Evolutionary conservation across 176 grass and related monocot genomes (phyloP).

Genomic region (Areca catechu): DNA sequence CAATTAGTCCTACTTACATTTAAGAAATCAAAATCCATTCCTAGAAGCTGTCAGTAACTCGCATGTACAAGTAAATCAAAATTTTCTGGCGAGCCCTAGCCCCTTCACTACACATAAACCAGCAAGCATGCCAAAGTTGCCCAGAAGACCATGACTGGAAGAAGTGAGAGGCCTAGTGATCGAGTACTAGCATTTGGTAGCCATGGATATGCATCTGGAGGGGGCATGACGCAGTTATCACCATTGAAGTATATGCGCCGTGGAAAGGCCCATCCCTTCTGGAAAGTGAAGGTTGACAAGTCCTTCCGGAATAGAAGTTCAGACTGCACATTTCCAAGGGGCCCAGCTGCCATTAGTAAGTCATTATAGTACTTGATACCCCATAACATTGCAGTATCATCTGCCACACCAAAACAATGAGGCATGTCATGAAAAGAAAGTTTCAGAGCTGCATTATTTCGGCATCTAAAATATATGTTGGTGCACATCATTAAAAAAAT

Average conservation of each 20-base stretch:
- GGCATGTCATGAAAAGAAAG: too few relatives aligned
- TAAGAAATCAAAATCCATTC: too few relatives aligned
- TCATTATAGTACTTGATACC: slow-evolving; percentile 21
- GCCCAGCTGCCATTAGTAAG: slow-evolving; percentile 8
- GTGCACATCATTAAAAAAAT: too few relatives aligned
- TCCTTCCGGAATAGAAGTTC: slow-evolving; percentile 17
- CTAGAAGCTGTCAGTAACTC: too few relatives aligned
- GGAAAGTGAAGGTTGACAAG: slow-evolving; percentile 9
- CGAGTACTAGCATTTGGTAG: slow-evolving; percentile 7
- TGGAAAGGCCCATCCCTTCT: slow-evolving; percentile 17
- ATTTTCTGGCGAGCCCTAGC: slow-evolving; percentile 1
- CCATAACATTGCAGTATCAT: slow-evolving; percentile 21
- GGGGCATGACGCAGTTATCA: slow-evolving; percentile 17
- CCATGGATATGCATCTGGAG: slow-evolving; percentile 21
- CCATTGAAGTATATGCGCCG: slow-evolving; percentile 13
- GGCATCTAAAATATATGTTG: too few relatives aligned
- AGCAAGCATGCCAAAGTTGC: slow-evolving; percentile 1
- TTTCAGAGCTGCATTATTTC: too few relatives aligned
- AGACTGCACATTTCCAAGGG: slow-evolving; percentile 10
- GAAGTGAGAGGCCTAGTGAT: not conserved
- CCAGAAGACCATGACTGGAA: slow-evolving; percentile 7
- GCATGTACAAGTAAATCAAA: not conserved
- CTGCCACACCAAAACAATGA: not conserved
- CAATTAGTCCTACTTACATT: not conserved
- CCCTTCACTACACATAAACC: not conserved